These are phyloP conservation scores for Coemansia sp. DNA, from an alignment of 192 early-diverging fungal genomes.

Conservation along the genomic window DNA sequence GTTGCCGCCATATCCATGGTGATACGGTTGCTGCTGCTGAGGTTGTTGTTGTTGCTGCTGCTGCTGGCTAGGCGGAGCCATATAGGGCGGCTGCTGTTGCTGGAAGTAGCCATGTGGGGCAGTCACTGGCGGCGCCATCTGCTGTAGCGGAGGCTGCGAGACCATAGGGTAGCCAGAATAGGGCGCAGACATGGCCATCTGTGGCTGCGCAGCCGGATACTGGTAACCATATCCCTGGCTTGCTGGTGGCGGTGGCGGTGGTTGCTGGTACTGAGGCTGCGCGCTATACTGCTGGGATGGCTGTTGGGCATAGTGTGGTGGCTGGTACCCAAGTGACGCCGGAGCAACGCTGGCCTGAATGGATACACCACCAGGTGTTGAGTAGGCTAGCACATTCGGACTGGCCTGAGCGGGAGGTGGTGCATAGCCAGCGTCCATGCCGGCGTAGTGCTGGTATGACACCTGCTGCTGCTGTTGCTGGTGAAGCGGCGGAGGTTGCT, in stretches of 20 bases:
- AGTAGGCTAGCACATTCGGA: background rate
- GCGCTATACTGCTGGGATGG: conserved; percentile 21
- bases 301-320: conserved; percentile 21
- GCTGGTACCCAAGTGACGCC: conserved; percentile 29
- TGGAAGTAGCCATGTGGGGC: conserved; percentile 33
- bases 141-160: conserved; percentile 31
- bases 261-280: conserved; percentile 29
- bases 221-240: conserved; percentile 34
- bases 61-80: conserved; percentile 29
- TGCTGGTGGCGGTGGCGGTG: conserved; percentile 15
- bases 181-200: conserved; percentile 20
- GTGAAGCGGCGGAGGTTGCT: conserved; percentile 13
- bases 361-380: background rate
- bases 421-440: conserved; percentile 4
- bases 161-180: conserved; percentile 20
- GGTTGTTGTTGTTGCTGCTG: conserved; percentile 18
- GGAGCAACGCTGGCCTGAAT: conserved; percentile 15
- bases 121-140: conserved; percentile 13
- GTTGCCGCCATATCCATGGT: conserved; percentile 55
- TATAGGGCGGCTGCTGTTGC: conserved; percentile 18
- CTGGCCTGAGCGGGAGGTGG: conserved; percentile 3
- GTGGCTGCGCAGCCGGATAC: conserved; percentile 25
- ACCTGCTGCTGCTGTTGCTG: conserved; percentile 12
- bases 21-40: conserved; percentile 37
- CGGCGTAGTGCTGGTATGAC: conserved; percentile 14